Conservation (phyloP, 2,329 filamentous ascomycete genomes). For the Camptophora hylomeconis region DNA sequence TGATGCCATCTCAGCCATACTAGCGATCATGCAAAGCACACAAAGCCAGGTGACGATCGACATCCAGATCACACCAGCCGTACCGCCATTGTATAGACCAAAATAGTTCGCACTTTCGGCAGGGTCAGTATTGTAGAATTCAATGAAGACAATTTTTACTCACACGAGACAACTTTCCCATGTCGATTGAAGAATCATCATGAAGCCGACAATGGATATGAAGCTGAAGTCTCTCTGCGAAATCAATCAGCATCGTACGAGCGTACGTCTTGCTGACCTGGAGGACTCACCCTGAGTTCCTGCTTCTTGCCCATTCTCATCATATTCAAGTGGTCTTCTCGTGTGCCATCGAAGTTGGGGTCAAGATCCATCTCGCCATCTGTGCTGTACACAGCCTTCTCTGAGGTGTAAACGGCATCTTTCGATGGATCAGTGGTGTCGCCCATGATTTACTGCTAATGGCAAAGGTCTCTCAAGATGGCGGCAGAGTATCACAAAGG, state of each 20-base stretch:
- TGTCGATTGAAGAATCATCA: constrained; percentile 27
- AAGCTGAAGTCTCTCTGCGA: constrained; percentile 29
- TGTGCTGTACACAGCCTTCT: too few relatives aligned
- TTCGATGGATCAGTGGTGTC: too few relatives aligned
- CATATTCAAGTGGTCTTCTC: constrained; percentile 24
- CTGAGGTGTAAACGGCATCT: too few relatives aligned
- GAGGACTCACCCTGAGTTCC: constrained; percentile 20
- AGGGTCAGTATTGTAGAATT: not conserved
- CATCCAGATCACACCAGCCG: too few relatives aligned
- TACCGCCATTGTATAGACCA: too few relatives aligned
- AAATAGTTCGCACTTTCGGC: not conserved
- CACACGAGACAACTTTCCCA: constrained; percentile 27
- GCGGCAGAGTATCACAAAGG: too few relatives aligned
- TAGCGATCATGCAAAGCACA: constrained; percentile 9
- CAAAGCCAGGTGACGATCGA: too few relatives aligned
- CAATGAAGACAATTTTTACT: not conserved
- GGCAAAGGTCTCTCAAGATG: too few relatives aligned
- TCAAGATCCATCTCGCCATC: too few relatives aligned
- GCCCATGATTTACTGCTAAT: too few relatives aligned
- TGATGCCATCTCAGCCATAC: constrained; percentile 36
- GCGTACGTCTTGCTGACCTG: too few relatives aligned
- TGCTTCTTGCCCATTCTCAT: constrained; percentile 24
- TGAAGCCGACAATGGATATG: constrained; percentile 30
- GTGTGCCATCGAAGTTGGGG: too few relatives aligned
- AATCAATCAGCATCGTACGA: constrained; percentile 1